These are phyloP conservation scores for Microcyclospora tardicrescens DNA, from an alignment of 2,329 filamentous ascomycete species.

Conservation along the genomic window DNA sequence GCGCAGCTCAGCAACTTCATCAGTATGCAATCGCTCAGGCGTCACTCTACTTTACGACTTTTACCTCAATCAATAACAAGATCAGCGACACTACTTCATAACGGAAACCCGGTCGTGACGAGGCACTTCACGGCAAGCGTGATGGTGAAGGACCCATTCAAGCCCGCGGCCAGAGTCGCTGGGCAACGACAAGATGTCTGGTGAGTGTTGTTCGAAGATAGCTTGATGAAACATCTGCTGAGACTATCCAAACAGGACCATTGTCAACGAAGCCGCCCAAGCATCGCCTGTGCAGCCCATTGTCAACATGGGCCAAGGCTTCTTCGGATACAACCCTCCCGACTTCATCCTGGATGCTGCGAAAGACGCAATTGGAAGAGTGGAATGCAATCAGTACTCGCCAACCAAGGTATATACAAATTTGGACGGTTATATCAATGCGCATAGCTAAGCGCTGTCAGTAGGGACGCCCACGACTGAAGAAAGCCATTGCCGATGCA, in stretches of 20 bases:
- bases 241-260: conserved; percentile 36
- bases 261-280: conserved; percentile 54
- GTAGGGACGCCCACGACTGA: conserved; percentile 70
- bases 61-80: neutral
- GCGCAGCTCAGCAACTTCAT: neutral
- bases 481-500: conserved; percentile 82
- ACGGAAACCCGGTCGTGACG: neutral
- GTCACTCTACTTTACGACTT: neutral
- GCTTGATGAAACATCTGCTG: neutral
- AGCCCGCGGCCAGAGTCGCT: conserved; percentile 42
- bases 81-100: neutral
- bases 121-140: conserved; percentile 10
- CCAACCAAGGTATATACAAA: conserved; percentile 57
- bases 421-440: neutral
- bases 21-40: neutral
- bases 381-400: conserved; percentile 98
- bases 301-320: conserved; percentile 59
- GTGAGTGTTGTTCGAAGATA: conserved; percentile 21
- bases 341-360: conserved; percentile 83
- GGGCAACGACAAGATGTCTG: conserved; percentile 46
- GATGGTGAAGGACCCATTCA: conserved; percentile 28
- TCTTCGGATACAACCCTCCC: conserved; percentile 91
- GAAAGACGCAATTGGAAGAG: conserved; percentile 73
- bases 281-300: conserved; percentile 52
- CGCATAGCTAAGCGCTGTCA: conserved; percentile 7